Base-by-base conservation (phyloP, 495 filamentous ascomycete genomes). In the Talaromyces ruber region DNA sequence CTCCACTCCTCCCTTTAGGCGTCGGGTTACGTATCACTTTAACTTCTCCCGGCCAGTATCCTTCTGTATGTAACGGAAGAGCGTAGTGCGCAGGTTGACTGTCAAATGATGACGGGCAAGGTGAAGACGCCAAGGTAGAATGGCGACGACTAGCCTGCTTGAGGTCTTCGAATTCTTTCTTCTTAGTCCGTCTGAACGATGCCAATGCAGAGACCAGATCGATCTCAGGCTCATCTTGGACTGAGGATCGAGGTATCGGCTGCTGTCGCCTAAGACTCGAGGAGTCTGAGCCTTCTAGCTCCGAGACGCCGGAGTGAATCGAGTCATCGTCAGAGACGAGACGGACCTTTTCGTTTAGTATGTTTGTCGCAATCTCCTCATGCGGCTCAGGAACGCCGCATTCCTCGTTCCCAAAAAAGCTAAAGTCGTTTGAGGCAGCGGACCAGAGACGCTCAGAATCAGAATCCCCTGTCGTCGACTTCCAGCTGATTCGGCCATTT, bases 391-490 rank as follows among this genome's bases (percentile, higher is more conserved):
- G 59, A 6, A 86, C 71, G 6, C 81, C 81, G 29, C 79, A 83
- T 67, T 86, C 84, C 43, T 82, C 83, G 53, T 85, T 83, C 2
- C 76, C 82, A 61, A 88, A 88, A 71, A 88, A 88, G 43, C 82
- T 85, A 63, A 86, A 88, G 63, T 88, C 85, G 28, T 79, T 70
- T 45, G 79, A 73, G 7, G 82, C 81, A 24, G 83, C 84, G 34
- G 81, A 75, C 84, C 84, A 87, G 14, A 88, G 78, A 3, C 77
- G 70, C 67, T 88, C 85, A 11, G 76, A 78, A 63, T 88, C 85
- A 8, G 78, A 69, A 56, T 87, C 85, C 53, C 84, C 85, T 0
- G 84, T 87, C 25, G 80, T 80, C 30, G 84, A 86, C 62, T 79
- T 82, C 0, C 72, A 75, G 29, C 64, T 61, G 8, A 68, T 71